Percentiles rank a stretch among this genome's conserved stretches.
Conservation (phyloP, 2,329 filamentous ascomycete species). For the Beauveria australis region DNA sequence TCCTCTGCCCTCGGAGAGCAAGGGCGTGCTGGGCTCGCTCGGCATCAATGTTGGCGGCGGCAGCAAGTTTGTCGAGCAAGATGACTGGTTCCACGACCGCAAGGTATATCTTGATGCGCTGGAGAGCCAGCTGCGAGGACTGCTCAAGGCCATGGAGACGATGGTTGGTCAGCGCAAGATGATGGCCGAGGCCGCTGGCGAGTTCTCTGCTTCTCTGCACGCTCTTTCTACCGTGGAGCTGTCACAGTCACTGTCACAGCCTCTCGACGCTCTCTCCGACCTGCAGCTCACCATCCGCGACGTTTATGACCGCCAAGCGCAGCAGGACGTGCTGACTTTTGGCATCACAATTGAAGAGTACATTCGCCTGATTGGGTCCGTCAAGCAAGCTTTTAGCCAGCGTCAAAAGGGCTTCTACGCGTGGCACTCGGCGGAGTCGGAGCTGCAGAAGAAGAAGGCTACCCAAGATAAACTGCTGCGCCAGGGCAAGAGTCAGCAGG, state of each 20-base stretch:
- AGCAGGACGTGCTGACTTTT: constrained; percentile 91
- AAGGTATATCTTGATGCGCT: constrained; percentile 90
- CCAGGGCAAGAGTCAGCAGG: constrained; percentile 92
- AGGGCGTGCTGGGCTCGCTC: constrained; percentile 83
- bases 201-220: constrained; percentile 90
- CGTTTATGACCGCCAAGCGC: constrained; percentile 91
- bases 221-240: constrained; percentile 88
- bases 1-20: constrained; percentile 77
- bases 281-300: constrained; percentile 90
- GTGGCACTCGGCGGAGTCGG: constrained; percentile 86
- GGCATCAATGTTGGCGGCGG: constrained; percentile 69
- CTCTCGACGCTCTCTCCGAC: constrained; percentile 84
- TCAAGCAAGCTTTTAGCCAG: constrained; percentile 87
- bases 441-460: constrained; percentile 80
- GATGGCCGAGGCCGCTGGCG: constrained; percentile 84
- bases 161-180: constrained; percentile 90
- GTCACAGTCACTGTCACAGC: constrained; percentile 77
- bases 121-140: constrained; percentile 79
- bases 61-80: constrained; percentile 93
- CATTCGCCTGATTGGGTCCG: constrained; percentile 87
- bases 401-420: constrained; percentile 92
- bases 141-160: constrained; percentile 88
- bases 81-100: constrained; percentile 98
- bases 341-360: constrained; percentile 98
- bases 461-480: constrained; percentile 91